Evolutionary conservation across 2,329 filamentous ascomycete species (phyloP), one percentile per base, ranked within the genome.

Genomic region (Chaetomium globosum): DNA sequence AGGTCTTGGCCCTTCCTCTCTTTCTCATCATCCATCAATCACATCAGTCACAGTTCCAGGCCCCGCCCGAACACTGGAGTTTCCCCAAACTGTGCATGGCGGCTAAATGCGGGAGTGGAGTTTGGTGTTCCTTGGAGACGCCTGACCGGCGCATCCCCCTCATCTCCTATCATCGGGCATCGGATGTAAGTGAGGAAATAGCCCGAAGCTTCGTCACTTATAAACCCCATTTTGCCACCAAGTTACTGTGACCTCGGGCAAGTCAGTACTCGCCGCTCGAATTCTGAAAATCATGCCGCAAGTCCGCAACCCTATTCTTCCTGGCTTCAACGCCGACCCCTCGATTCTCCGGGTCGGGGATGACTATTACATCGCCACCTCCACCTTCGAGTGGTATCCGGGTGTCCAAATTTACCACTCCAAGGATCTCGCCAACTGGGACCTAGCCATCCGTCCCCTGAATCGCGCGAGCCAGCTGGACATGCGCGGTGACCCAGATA

Each of bases 401-500:
- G 82, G 83, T 13, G 81, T 85, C 23, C 82, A 84, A 70, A 85
- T 85, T 66, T 81, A 84, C 69, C 81, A 83, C 73, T 84, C 82
- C 28, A 78, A 71, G 36, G 82, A 85, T 63, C 76, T 85, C 3
- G 82, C 82, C 43, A 84, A 84, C 73, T 85, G 83, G 83, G 75
- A 77, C 10, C 75, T 85, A 5, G 70, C 78, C 12, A 75, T 73
- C 0, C 81, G 82, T 0, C 83, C 83, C 0, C 74, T 85, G 36
- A 81, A 63, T 23, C 81, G 83, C 67, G 81, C 80, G 69, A 76
- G 73, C 55, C 83, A 85, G 73, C 77, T 85, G 2, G 82, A 85
- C 69, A 83, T 86, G 82, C 81, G 84, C 19, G 83, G 83, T n/a
- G 77, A 85, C 70, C 84, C 84, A 0, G 84, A 87, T 72, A 84